phyloP scores from a whole-genome alignment of 1,284 basidiomycete genomes.

The Rhodotorula sp. region DNA sequence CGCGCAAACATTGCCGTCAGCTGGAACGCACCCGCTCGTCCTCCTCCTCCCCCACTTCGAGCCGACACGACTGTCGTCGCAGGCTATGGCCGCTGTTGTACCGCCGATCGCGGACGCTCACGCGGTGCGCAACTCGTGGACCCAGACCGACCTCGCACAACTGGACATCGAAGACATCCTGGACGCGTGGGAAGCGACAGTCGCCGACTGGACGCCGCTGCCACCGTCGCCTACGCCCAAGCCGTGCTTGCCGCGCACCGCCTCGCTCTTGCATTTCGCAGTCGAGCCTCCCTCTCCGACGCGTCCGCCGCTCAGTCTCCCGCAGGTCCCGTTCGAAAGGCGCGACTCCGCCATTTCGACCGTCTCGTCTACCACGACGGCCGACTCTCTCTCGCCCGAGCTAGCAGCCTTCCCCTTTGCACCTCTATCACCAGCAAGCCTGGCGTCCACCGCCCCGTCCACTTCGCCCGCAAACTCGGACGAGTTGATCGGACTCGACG shows the following conservation, averaged over 20 bases:
- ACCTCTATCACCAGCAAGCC: neutral
- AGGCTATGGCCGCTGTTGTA: too few relatives aligned
- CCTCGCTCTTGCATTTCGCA: neutral
- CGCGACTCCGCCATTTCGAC: neutral
- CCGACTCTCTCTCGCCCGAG: neutral
- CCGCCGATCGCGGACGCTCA: neutral
- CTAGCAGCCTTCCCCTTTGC: neutral
- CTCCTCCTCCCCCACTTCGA: too few relatives aligned
- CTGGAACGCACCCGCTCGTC: neutral
- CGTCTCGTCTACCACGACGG: neutral
- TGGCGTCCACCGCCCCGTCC: neutral
- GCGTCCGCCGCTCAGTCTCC: neutral
- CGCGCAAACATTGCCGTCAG: neutral
- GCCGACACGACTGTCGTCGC: too few relatives aligned
- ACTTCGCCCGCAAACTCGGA: neutral
- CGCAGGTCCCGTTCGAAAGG: too few relatives aligned
- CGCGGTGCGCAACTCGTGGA: constrained; percentile 13
- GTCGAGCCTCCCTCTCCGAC: neutral
- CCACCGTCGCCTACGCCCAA: neutral
- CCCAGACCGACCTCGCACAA: constrained; percentile 22
- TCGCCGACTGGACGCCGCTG: neutral
- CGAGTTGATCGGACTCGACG: neutral
- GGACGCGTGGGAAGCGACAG: constrained; percentile 10
- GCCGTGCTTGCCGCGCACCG: neutral
- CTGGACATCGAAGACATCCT: constrained; percentile 37